Evolutionary conservation across 1,284 basidiomycete genomes (phyloP).

Genomic region (Phlebopus sp.): DNA sequence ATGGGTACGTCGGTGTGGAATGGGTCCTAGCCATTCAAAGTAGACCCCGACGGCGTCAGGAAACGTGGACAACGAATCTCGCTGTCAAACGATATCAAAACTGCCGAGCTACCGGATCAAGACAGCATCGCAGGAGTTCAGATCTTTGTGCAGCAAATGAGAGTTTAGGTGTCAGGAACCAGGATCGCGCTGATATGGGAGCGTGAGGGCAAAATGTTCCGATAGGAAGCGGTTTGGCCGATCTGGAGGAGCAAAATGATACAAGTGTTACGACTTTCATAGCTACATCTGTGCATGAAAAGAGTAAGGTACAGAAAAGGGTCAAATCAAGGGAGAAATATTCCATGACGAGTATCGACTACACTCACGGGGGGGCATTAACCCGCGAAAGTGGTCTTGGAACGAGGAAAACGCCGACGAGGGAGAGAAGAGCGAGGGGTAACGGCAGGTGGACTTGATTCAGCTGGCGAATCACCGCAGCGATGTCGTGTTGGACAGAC

Average conservation of each 20-base stretch:
- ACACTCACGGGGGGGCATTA: slow-evolving; percentile 7
- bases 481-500: slow-evolving; percentile 5
- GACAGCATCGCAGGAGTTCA: slow-evolving; percentile 13
- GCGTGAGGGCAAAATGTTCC: slow-evolving; percentile 8
- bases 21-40: slow-evolving; percentile 15
- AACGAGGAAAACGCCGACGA: slow-evolving; percentile 4
- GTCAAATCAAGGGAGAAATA: slow-evolving; percentile 1
- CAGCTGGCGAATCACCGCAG: slow-evolving; percentile 4
- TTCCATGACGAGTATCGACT: not conserved
- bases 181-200: slow-evolving; percentile 9
- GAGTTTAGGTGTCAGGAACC: slow-evolving; percentile 12
- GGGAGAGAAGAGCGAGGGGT: not conserved
- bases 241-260: slow-evolving; percentile 8
- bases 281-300: slow-evolving; percentile 5
- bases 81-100: slow-evolving; percentile 16
- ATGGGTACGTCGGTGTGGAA: slow-evolving; percentile 5
- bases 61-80: slow-evolving; percentile 8
- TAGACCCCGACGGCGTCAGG: slow-evolving; percentile 1
- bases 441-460: not conserved
- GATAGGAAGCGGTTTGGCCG: slow-evolving; percentile 12
- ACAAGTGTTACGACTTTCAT: slow-evolving; percentile 2
- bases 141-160: slow-evolving; percentile 10
- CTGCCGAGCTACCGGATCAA: slow-evolving; percentile 14
- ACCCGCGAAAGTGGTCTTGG: slow-evolving; percentile 6
- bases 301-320: not conserved